Evolutionary conservation across 2,329 filamentous ascomycete genomes (phyloP).

Genomic region (Hymenoscyphus repandus): DNA sequence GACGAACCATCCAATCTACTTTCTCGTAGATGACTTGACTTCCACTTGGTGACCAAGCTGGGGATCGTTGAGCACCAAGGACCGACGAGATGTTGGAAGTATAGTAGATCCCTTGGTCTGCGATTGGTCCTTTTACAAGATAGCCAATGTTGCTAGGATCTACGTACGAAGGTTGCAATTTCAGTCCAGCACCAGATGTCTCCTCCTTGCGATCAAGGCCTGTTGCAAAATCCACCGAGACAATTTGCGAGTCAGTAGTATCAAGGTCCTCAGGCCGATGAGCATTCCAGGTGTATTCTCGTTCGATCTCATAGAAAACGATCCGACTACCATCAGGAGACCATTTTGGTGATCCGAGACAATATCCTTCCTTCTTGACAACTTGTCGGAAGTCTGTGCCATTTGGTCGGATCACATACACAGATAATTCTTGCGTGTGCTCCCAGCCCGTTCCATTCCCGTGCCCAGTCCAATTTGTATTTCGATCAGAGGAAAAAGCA

Average conservation of each 20-base stretch:
- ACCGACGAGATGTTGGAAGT: conserved; percentile 10
- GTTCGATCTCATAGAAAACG: conserved; percentile 37
- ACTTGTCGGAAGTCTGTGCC: conserved; percentile 35
- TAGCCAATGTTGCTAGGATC: conserved; percentile 15
- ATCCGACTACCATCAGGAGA: conserved; percentile 34
- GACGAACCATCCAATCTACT: conserved; percentile 28
- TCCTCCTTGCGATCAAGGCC: conserved; percentile 30
- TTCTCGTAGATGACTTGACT: conserved; percentile 24
- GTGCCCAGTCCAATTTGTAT: conserved; percentile 38
- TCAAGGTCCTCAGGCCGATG: conserved; percentile 29
- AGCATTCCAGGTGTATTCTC: conserved; percentile 35
- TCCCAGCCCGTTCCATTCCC: conserved; percentile 37
- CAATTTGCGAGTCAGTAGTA: conserved; percentile 30
- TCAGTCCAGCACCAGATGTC: conserved; percentile 16
- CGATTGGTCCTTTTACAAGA: conserved; percentile 10
- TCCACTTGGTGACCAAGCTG: conserved; percentile 22
- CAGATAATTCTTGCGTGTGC: conserved; percentile 36
- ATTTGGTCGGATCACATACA: conserved; percentile 37
- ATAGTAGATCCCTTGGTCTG: conserved; percentile 17
- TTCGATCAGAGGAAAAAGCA: conserved; percentile 37
- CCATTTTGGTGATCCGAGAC: conserved; percentile 36
- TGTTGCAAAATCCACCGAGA: conserved; percentile 37
- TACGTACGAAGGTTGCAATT: conserved; percentile 15
- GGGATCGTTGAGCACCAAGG: conserved; percentile 12
- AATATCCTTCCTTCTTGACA: conserved; percentile 31